Evolutionary conservation across 768 basidiomycete genomes (phyloP), one percentile per base, ranked within the genome.

Genomic region (Suillus paluster): DNA sequence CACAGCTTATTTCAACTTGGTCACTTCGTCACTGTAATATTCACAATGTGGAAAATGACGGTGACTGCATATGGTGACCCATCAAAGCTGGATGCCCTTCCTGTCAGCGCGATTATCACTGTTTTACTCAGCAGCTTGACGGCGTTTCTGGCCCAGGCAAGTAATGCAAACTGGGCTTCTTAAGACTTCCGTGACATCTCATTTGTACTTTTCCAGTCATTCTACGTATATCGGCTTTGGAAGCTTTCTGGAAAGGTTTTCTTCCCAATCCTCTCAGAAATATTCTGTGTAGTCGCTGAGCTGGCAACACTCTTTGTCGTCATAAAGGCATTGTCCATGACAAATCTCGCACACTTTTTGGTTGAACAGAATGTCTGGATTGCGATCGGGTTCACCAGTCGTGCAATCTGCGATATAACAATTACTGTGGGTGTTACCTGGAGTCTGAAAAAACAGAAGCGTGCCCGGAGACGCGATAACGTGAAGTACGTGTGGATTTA

Each of bases 151-250:
- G 23, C 48, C n/a, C 58, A 59, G 41, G 58, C 48, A 33, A 25
- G 42, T 59, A 17, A 21, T 48, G 23, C 30, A 30, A 55, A 15
- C 8, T 15, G 34, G 27, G 12, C 27, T 25, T 14, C 44, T 14
- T 59, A 46, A n/a, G n/a, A n/a, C n/a, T n/a, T n/a, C n/a, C 34
- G 21, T 7, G 38, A n/a, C 5, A 9, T 36, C 42, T 59, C 15
- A 59, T 46, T 0, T 7, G 4, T 21, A 7, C 58, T 46, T 5
- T 55, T 55, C 27, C 17, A 46, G 58, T 9, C 58, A 23, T 59
- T 59, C 44, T 59, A 46, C 45, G 23, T 45, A 19, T 59, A 46
- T 34, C 58, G 58, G 17, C 39, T 59, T 17, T 33, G 42, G 42
- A 59, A 19, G 30, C 45, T 59, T 9, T 59, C 58, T 12, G 48